Evolutionary conservation across 805 yeast species (phyloP).

Genomic region (Tetrapisispora namnaoensis): DNA sequence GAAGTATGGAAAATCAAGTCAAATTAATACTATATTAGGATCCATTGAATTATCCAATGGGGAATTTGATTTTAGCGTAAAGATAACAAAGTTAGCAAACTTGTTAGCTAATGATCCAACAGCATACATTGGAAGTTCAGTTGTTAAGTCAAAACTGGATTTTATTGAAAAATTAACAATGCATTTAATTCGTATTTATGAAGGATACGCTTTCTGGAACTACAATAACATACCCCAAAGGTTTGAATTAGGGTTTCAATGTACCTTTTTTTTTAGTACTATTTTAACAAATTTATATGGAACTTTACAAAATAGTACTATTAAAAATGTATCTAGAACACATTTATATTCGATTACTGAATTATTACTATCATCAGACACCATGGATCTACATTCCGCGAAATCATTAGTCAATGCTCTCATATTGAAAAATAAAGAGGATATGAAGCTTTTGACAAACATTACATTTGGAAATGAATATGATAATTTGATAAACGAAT

Average conservation of each 20-base stretch:
- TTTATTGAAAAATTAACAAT: conserved; percentile 45
- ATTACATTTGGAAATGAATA: conserved; percentile 10
- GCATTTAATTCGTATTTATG: conserved; percentile 61
- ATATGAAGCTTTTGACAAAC: conserved; percentile 29
- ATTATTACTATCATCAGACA: conserved; percentile 44
- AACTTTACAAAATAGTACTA: background rate
- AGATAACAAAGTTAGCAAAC: conserved; percentile 46
- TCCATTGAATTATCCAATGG: conserved; percentile 65
- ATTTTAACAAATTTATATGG: conserved; percentile 48
- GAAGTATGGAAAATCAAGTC: conserved; percentile 53
- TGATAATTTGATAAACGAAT: conserved; percentile 36
- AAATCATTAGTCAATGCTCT: conserved; percentile 15
- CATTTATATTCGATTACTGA: conserved; percentile 32
- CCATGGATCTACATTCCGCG: conserved; percentile 38
- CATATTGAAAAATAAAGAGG: conserved; percentile 9
- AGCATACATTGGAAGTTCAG: conserved; percentile 19
- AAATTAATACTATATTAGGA: conserved; percentile 52
- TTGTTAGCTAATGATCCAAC: conserved; percentile 44
- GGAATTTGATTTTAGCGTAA: conserved; percentile 51
- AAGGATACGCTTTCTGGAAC: conserved; percentile 63
- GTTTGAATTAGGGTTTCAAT: conserved; percentile 47
- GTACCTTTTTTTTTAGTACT: conserved; percentile 45
- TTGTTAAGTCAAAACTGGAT: conserved; percentile 38
- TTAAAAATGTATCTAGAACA: background rate
- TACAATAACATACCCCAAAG: conserved; percentile 48